Conservation (phyloP, 441 rosid species). For the California macrophylla region DNA sequence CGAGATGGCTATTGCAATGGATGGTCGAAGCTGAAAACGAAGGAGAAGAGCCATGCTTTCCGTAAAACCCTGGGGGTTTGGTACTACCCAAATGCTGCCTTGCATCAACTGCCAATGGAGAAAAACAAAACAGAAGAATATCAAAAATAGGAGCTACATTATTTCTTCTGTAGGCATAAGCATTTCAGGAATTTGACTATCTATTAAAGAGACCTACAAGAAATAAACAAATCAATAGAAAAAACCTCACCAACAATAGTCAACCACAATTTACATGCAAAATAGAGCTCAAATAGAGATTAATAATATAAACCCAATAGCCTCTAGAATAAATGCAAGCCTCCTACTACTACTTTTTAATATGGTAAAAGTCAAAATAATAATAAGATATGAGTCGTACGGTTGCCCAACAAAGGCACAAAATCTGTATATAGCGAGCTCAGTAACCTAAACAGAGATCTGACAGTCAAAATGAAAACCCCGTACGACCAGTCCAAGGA, state of each 20-base stretch:
- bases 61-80: slow-evolving; percentile 41
- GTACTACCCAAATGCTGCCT: slow-evolving; percentile 58
- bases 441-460: too few relatives aligned
- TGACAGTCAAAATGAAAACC: too few relatives aligned
- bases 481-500: too few relatives aligned
- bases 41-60: slow-evolving; percentile 59
- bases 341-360: too few relatives aligned
- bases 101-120: slow-evolving; percentile 52
- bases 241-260: neutral
- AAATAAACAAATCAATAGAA: neutral
- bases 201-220: neutral
- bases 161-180: neutral
- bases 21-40: slow-evolving; percentile 48
- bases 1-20: slow-evolving; percentile 24
- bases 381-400: too few relatives aligned
- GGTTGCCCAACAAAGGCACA: too few relatives aligned
- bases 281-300: neutral
- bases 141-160: neutral
- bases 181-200: neutral
- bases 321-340: too few relatives aligned
- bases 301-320: too few relatives aligned
- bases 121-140: neutral
- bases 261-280: neutral
- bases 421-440: too few relatives aligned
- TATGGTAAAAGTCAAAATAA: too few relatives aligned